These are phyloP conservation scores for Monilinia fructigena DNA, from an alignment of 2,329 filamentous ascomycete species.

Conservation along the genomic window DNA sequence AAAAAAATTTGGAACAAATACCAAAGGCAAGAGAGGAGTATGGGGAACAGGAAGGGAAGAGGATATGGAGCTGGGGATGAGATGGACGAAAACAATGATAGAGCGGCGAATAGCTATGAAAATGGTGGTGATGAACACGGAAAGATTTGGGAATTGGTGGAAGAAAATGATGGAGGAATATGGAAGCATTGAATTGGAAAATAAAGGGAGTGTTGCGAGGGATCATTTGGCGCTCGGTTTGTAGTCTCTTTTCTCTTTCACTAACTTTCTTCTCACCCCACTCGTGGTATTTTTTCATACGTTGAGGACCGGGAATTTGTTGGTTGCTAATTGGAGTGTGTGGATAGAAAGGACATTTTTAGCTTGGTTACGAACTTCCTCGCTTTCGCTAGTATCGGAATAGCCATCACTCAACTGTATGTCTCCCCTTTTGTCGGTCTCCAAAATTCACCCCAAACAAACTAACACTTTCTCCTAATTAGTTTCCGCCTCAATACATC, in stretches of 20 bases:
- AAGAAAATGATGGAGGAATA: constrained; percentile 49
- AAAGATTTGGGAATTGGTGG: constrained; percentile 51
- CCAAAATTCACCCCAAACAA: no score
- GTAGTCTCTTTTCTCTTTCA: constrained; percentile 12
- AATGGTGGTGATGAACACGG: constrained; percentile 26
- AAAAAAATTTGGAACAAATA: not conserved
- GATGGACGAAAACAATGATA: not conserved
- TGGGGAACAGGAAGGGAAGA: not conserved
- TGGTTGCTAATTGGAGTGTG: not conserved
- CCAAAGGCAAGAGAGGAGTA: not conserved
- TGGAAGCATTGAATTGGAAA: constrained; percentile 68
- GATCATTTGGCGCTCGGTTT: constrained; percentile 78
- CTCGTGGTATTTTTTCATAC: constrained; percentile 1
- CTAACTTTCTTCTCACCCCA: constrained; percentile 10
- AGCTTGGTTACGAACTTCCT: constrained; percentile 82
- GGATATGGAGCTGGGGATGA: not conserved
- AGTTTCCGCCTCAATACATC: constrained; percentile 74
- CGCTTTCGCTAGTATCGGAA: constrained; percentile 77
- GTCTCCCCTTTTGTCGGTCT: not conserved
- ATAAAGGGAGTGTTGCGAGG: constrained; percentile 79
- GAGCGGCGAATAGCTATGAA: constrained; percentile 5
- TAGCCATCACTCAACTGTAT: constrained; percentile 74
- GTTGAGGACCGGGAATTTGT: not conserved
- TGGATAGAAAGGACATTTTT: constrained; percentile 74
- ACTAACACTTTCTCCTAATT: constrained; percentile 19